Conservation (phyloP, 495 filamentous ascomycete species). For the Penicillium coprophilum region DNA sequence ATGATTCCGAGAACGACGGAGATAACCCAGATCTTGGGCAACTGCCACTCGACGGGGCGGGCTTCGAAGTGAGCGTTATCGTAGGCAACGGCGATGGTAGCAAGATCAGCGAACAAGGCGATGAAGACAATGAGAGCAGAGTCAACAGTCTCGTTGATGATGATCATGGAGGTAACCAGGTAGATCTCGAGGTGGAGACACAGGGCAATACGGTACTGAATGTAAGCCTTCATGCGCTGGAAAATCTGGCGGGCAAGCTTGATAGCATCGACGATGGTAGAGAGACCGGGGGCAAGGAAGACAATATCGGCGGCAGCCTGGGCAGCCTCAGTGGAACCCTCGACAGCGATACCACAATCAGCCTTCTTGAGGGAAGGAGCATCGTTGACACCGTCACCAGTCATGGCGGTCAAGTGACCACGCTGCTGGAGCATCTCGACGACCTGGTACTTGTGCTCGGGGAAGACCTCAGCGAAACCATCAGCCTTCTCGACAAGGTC, state of each 20-base stretch:
- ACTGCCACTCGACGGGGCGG: constrained; percentile 73
- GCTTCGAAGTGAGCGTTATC: constrained; percentile 73
- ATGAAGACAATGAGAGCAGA: constrained; percentile 73
- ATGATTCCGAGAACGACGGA: constrained; percentile 64
- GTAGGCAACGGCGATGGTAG: constrained; percentile 74
- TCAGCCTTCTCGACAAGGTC: constrained; percentile 74
- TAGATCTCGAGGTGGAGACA: constrained; percentile 76
- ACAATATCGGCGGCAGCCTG: constrained; percentile 78
- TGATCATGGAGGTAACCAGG: constrained; percentile 75
- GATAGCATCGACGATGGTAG: constrained; percentile 74
- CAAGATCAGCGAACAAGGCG: constrained; percentile 73
- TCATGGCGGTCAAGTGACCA: constrained; percentile 74
- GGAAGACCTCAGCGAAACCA: constrained; percentile 75
- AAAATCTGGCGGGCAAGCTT: constrained; percentile 78
- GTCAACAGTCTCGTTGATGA: constrained; percentile 69
- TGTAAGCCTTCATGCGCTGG: constrained; percentile 82
- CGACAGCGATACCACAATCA: constrained; percentile 75
- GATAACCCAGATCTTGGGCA: constrained; percentile 78
- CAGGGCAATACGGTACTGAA: constrained; percentile 77
- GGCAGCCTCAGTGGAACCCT: constrained; percentile 73
- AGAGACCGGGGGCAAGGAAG: constrained; percentile 75
- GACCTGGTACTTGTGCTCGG: constrained; percentile 77
- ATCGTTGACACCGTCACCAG: constrained; percentile 74
- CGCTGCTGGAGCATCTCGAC: constrained; percentile 74
- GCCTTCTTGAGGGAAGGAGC: constrained; percentile 73